Percentiles rank a stretch among this genome's conserved stretches.
These are phyloP conservation scores for Anthracocystis walkeri DNA, from an alignment of 1,284 basidiomycete genomes.

Conservation along the genomic window DNA sequence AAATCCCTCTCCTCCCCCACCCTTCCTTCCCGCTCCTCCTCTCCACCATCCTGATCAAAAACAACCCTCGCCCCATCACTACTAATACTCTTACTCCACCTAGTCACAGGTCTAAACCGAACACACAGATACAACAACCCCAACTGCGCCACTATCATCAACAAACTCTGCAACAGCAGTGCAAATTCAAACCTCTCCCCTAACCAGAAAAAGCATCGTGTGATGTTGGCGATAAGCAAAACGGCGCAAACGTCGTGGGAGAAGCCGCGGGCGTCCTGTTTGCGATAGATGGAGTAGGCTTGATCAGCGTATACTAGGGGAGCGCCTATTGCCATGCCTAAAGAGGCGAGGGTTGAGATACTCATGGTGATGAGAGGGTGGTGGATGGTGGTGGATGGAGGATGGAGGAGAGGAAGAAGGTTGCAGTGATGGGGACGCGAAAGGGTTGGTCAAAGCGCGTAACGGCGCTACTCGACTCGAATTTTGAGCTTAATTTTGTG, in stretches of 20 bases:
- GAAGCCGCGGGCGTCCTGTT: constrained; percentile 80
- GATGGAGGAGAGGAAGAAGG: background rate
- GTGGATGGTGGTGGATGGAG: background rate
- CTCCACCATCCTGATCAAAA: constrained; percentile 17
- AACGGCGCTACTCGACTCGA: too few species aligned
- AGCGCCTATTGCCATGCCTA: constrained; percentile 58
- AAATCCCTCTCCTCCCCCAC: constrained; percentile 10
- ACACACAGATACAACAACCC: constrained; percentile 72
- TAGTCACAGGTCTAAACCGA: constrained; percentile 68
- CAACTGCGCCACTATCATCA: constrained; percentile 72
- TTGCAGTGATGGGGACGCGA: background rate
- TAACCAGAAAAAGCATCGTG: constrained; percentile 77
- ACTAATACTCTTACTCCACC: constrained; percentile 38
- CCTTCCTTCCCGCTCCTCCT: background rate
- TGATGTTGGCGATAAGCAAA: constrained; percentile 61
- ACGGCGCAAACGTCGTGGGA: constrained; percentile 71
- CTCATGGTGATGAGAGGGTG: constrained; percentile 23
- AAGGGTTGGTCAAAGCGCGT: constrained; percentile 1
- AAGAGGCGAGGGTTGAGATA: constrained; percentile 36
- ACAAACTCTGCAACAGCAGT: constrained; percentile 70
- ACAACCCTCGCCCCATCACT: constrained; percentile 42
- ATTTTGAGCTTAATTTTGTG: background rate
- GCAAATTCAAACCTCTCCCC: constrained; percentile 81
- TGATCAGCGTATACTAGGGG: constrained; percentile 64
- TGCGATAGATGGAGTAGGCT: constrained; percentile 59